Evolutionary conservation across 495 filamentous ascomycete genomes (phyloP).

Genomic region (Aspergillus avenaceus): DNA sequence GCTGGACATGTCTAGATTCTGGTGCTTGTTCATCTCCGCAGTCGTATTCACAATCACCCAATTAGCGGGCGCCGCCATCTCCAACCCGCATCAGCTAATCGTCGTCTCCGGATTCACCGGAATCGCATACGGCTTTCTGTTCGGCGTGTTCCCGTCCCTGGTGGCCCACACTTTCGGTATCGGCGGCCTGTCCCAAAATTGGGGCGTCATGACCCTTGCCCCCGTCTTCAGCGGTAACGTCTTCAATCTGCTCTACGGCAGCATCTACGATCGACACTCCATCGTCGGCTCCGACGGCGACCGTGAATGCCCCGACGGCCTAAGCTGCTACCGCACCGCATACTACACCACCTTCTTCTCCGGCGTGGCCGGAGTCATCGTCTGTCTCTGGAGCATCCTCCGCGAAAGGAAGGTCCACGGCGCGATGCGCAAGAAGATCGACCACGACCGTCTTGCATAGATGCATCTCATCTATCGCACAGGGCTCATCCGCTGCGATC

Average conservation of each 20-base stretch:
- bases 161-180: slow-evolving; percentile 91
- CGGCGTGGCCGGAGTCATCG: slow-evolving; percentile 61
- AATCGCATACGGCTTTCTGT: slow-evolving; percentile 88
- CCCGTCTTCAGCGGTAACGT: slow-evolving; percentile 83
- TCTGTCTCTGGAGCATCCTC: slow-evolving; percentile 74
- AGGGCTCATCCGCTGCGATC: no score
- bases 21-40: slow-evolving; percentile 79
- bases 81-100: slow-evolving; percentile 73
- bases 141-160: slow-evolving; percentile 90
- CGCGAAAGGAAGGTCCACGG: slow-evolving; percentile 50
- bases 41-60: slow-evolving; percentile 78
- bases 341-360: slow-evolving; percentile 80
- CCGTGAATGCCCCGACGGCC: slow-evolving; percentile 70
- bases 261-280: slow-evolving; percentile 76
- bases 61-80: slow-evolving; percentile 70
- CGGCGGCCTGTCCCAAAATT: slow-evolving; percentile 82
- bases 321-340: slow-evolving; percentile 75
- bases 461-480: no score
- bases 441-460: slow-evolving; percentile 36
- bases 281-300: slow-evolving; percentile 63
- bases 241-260: slow-evolving; percentile 82
- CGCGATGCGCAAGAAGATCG: slow-evolving; percentile 24
- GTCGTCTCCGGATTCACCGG: slow-evolving; percentile 81
- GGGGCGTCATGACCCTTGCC: slow-evolving; percentile 88
- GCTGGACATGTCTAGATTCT: slow-evolving; percentile 74